phyloP scores from a whole-genome alignment of 1,284 basidiomycete species.

The Athelia psychrophila region DNA sequence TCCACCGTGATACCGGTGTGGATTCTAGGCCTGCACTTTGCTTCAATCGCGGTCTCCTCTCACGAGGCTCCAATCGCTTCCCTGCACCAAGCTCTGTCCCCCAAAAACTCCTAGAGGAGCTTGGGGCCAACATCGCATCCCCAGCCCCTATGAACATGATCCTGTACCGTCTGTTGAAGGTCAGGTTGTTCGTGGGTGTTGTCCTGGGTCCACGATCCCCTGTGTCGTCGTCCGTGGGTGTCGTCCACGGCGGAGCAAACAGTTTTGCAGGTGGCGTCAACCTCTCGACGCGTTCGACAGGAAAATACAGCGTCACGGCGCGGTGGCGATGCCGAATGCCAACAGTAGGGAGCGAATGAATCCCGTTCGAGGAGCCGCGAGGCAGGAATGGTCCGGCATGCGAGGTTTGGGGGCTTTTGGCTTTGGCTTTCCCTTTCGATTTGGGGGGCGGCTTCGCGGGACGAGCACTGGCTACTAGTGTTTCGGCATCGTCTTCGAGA shows the following conservation, averaged over 20 bases:
- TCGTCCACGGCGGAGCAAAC: constrained; percentile 1
- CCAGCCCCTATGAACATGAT: constrained; percentile 59
- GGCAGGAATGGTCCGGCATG: constrained; percentile 20
- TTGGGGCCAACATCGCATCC: constrained; percentile 70
- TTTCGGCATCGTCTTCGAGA: constrained; percentile 13
- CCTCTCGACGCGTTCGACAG: constrained; percentile 50
- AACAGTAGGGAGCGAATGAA: constrained; percentile 52
- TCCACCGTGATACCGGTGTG: constrained; percentile 42
- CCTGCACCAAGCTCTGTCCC: constrained; percentile 76
- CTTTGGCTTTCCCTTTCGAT: constrained; percentile 7
- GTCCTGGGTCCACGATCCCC: too few species aligned
- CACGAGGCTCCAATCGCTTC: constrained; percentile 41
- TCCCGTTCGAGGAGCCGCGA: constrained; percentile 39
- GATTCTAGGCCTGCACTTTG: constrained; percentile 53
- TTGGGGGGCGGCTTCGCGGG: neutral
- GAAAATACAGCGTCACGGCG: constrained; percentile 54
- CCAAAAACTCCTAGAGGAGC: constrained; percentile 67
- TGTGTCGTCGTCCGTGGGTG: too few species aligned
- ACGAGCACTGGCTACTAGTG: constrained; percentile 12
- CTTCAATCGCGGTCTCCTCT: constrained; percentile 34
- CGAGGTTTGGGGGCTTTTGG: constrained; percentile 8
- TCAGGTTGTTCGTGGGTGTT: constrained; percentile 43
- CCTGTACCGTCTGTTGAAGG: constrained; percentile 36
- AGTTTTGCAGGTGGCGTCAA: constrained; percentile 43
- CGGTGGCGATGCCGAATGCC: constrained; percentile 67